Evolutionary conservation across 169 alveolate genomes (phyloP), one percentile per base, ranked within the genome.

Genomic region (Plasmodium sp.): DNA sequence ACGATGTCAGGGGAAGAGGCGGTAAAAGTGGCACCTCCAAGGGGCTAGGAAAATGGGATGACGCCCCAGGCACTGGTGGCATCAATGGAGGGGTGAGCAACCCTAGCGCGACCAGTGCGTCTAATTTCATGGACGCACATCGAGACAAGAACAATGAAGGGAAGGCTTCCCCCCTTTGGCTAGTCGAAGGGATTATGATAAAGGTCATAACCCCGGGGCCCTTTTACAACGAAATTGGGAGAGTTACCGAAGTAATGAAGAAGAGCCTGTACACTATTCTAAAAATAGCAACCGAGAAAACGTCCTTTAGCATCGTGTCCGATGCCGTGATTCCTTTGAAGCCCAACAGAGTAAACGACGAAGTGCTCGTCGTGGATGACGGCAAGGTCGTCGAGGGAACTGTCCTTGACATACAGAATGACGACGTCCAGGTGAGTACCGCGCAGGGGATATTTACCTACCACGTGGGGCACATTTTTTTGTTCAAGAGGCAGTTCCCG

Each of bases 151-250:
- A 34, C 36, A 36, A 56, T 14, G 74, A 5, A 41, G 27, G 39
- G 43, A 62, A 31, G 82, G 81, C 3, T 12, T 36, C 62, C 14
- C 77, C 72, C 2, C 54, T 33, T 34, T 90, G 94, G 94, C 6
- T 90, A 90, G 33, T 80, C 73, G 14, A n/a, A 67, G 94, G 91
- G 7, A 67, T 90, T 36, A 81, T 90, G 74, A 71, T 90, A 6
- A 79, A 90, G 77, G 84, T 90, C 2, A 58, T 90, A 9, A 90
- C 91, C 16, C 94, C 94, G 39, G 94, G 94, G 2, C 84, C 82
- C 51, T 90, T 81, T 79, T 81, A 62, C 43, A 90, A 90, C 83
- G 94, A 90, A 90, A 81, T 81, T 36, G 94, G 94, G 54, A 90
- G 67, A 81, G 83, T 90, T 39, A 41, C 54, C n/a, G 91, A 80